Evolutionary conservation across 2,329 filamentous ascomycete species (phyloP), one percentile per base, ranked within the genome.

Genomic region (Colletotrichum gigasporum): DNA sequence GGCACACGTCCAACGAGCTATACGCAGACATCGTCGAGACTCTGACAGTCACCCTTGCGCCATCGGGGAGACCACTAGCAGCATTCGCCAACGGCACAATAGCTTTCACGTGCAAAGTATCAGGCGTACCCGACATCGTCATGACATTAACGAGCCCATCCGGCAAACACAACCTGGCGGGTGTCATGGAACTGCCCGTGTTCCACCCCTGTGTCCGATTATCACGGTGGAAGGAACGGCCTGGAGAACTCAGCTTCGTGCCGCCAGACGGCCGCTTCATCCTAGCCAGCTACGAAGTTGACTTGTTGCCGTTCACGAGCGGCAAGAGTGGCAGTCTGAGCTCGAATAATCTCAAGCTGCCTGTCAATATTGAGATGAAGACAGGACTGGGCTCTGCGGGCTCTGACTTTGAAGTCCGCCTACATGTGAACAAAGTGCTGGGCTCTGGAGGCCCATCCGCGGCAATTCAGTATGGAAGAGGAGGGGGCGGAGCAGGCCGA

Each of bases 1-100:
- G 94, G 14, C 96, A 99, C 76, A 98, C 95, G 4, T 97, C 92
- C 58, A 99, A 98, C 78, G 96, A 99, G 77, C 85, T 99, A 69
- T 98, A 98, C 75, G 95, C 97, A 61, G 96, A 99, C 75, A 89
- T 99, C 11, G 89, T 99, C 66, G 96, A 99, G 80, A 93, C 92
- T 1, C 83, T 99, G 0, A 88, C 90, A 1, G 93, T 97, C 39
- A 97, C 91, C 0, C 85, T 98, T 41, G 94, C 96, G 0, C 96
- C 96, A 0, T 97, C 94, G 0, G 96, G 96, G 4, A 86, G 94
- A 12, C 91, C 95, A 1, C 84, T 99, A 20, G 90, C 93, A 7
- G 95, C 96, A 3, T 90, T 97, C 68, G 92, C 93, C 12, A 92
- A 96, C 70, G 96, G 96, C 14, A 96, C 93, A 4, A 95, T 99